A percentile compares a stretch with the other conserved stretches of the same genome.
phyloP scores from a whole-genome alignment of 2,329 filamentous ascomycete genomes.

The Fusarium multiceps region DNA sequence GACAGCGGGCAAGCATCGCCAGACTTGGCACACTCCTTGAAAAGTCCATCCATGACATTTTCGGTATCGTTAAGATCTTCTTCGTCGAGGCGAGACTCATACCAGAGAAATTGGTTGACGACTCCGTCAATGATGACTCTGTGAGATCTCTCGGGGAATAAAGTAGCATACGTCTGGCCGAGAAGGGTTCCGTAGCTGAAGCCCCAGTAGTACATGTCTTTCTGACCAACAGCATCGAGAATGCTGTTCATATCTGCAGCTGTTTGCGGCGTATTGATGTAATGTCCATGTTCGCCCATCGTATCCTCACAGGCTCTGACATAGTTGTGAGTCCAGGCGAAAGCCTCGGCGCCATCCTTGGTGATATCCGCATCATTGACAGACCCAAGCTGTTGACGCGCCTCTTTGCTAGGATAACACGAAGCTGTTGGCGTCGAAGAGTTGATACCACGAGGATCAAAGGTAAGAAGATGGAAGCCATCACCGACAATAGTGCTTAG shows the following conservation, averaged over 20 bases:
- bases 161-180: conserved; percentile 55
- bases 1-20: conserved; percentile 59
- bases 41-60: conserved; percentile 48
- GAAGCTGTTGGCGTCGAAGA: conserved; percentile 46
- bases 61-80: conserved; percentile 48
- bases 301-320: conserved; percentile 56
- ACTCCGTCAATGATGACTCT: conserved; percentile 54
- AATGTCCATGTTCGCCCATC: conserved; percentile 57
- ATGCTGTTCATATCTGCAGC: conserved; percentile 64
- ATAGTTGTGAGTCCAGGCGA: conserved; percentile 55
- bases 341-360: conserved; percentile 54
- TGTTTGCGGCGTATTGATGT: conserved; percentile 62
- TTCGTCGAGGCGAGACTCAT: conserved; percentile 38
- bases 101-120: conserved; percentile 51
- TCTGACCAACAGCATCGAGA: conserved; percentile 53
- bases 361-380: conserved; percentile 44
- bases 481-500: conserved; percentile 55
- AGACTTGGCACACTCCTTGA: conserved; percentile 55
- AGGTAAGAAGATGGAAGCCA: conserved; percentile 58
- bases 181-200: conserved; percentile 57
- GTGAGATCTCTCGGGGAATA: conserved; percentile 51
- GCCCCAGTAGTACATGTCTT: conserved; percentile 55
- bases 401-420: conserved; percentile 54
- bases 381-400: conserved; percentile 45
- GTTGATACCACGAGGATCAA: conserved; percentile 60